Conservation (phyloP, 192 early-diverging fungal genomes). For the Pilaira anomala region DNA sequence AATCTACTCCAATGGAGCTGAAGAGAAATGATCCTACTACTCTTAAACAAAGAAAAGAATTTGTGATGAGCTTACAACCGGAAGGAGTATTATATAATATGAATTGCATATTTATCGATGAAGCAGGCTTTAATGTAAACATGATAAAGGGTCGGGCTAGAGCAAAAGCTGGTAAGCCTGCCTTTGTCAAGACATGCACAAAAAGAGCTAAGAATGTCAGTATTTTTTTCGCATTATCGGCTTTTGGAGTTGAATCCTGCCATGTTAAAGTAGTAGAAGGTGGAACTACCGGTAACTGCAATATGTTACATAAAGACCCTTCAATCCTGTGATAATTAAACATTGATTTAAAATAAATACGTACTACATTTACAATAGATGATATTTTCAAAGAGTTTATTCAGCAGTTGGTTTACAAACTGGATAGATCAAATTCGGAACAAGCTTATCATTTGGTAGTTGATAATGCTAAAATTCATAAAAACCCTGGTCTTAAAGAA, state of each 20-base stretch:
- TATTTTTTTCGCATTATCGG: neutral
- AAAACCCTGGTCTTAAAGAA: neutral
- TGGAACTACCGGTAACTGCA: too few relatives aligned
- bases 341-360: too few relatives aligned
- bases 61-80: neutral
- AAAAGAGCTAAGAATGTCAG: conserved; percentile 6
- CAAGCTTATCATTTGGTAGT: conserved; percentile 7
- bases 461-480: too few relatives aligned
- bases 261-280: neutral
- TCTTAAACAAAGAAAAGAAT: neutral
- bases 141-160: neutral
- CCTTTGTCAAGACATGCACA: neutral
- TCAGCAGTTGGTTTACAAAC: too few relatives aligned
- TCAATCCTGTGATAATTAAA: too few relatives aligned
- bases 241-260: neutral
- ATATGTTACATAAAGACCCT: too few relatives aligned
- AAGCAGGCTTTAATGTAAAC: neutral
- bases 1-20: neutral
- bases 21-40: neutral
- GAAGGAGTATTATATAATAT: neutral
- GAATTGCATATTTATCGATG: neutral
- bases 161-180: neutral
- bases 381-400: too few relatives aligned
- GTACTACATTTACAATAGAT: too few relatives aligned
- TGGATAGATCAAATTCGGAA: too few relatives aligned